A percentile compares a stretch with the other conserved stretches of the same genome.
Evolutionary conservation across 2,329 filamentous ascomycete species (phyloP).

Genomic region (Neocucurbitaria cava): DNA sequence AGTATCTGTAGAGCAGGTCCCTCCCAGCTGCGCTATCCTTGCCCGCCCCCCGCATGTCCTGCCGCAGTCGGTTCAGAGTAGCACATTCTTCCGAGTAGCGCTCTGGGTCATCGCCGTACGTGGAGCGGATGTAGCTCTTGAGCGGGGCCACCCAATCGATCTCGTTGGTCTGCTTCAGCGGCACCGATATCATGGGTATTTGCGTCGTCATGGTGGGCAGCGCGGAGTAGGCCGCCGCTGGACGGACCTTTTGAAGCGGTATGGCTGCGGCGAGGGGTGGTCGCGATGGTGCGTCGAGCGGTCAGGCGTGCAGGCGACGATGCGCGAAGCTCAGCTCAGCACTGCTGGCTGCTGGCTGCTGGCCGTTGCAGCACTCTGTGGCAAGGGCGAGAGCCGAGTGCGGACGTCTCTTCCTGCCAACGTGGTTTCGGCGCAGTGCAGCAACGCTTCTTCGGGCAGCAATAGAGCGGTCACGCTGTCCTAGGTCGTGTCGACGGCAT

Average conservation of each 20-base stretch:
- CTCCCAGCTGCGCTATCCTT: conserved; percentile 94
- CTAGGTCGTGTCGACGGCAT: conserved; percentile 22
- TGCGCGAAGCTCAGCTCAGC: not conserved
- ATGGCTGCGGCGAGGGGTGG: conserved; percentile 9
- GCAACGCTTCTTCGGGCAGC: conserved; percentile 1
- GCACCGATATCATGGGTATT: conserved; percentile 93
- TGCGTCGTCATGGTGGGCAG: conserved; percentile 51
- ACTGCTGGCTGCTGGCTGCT: not conserved
- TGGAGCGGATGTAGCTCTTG: conserved; percentile 90
- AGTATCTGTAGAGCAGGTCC: conserved; percentile 95
- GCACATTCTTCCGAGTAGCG: conserved; percentile 94
- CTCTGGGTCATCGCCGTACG: conserved; percentile 96
- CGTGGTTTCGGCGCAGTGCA: not conserved
- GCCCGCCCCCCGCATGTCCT: conserved; percentile 97
- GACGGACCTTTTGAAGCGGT: conserved; percentile 23
- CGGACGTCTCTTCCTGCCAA: not conserved
- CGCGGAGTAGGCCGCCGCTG: conserved; percentile 15
- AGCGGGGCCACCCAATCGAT: conserved; percentile 96
- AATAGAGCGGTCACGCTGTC: conserved; percentile 14
- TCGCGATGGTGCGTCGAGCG: not conserved
- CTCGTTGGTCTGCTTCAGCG: conserved; percentile 92
- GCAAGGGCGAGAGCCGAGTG: not conserved
- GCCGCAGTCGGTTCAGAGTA: conserved; percentile 89
- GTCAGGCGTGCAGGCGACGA: conserved; percentile 1
- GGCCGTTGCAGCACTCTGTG: not conserved